Evolutionary conservation across 2,329 filamentous ascomycete genomes (phyloP), one percentile per base, ranked within the genome.

Genomic region (Cladosporium sp.): DNA sequence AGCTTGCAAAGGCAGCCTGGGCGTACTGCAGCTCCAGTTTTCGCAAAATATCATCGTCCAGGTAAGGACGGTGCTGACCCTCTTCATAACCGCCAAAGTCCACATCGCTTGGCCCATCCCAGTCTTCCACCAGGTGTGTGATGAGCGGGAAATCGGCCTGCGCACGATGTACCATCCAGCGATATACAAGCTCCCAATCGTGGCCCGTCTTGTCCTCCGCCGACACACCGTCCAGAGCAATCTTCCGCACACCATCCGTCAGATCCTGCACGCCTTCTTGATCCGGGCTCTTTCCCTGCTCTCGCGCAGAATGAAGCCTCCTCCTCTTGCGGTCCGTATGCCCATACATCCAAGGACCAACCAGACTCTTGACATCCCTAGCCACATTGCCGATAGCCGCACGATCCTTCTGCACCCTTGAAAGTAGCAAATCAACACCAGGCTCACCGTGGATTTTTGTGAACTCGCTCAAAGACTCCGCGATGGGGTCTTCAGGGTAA

Each of bases 311-410:
- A 13, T 53, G 49, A 12, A 62, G 43, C 51, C 59, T 62, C 33
- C 63, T 69, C 55, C 69, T 64, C 53, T 76, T 78, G 72, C 84
- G 83, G 48, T 83, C 78, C 16, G 69, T 75, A 43, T 82, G 75
- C 39, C 81, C 82, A 59, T 85, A 82, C 42, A 90, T 71, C 86
- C 86, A 92, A 2, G 87, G 86, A 0, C 82, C 83, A 43, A 91
- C 70, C 32, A 91, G 62, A 0, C 83, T 80, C 54, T 79, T 79
- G 49, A 91, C 62, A 61, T 90, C 85, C 50, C 85, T 78, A 1
- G 79, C 82, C 41, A 84, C 63, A 32, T 72, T 63, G 1, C 56
- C 48, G 56, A 59, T 27, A 35, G 25, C 35, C 27, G 50, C 20
- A 20, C 42, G 27, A 53, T 50, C 47, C 11, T 35, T 50, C 33